Base-by-base conservation (phyloP, 2,329 filamentous ascomycete species). In the Coniochaeta sp. region DNA sequence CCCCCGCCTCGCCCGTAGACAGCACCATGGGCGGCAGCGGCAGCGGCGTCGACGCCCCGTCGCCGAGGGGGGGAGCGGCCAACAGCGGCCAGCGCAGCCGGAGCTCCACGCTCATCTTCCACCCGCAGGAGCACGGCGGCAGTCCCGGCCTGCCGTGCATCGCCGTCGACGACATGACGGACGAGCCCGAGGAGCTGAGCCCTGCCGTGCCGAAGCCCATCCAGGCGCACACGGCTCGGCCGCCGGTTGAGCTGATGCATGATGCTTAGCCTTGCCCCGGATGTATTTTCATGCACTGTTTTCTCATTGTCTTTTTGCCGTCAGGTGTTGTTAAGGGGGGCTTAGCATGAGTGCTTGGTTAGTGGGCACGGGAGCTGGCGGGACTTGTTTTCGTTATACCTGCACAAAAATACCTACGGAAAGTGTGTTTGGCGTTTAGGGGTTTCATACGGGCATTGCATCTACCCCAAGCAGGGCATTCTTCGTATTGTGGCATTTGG, bases 151-250 rank as follows among this genome's bases (percentile, higher is more conserved):
- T 89, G 66, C 87, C 87, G 2, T 85, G 84, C 40, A 87, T 89
- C 62, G 81, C 83, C 40, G 85, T 89, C 14, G 84, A 89, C 67
- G 86, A 89, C 68, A 84, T 86, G 78, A 87, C 85, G 16, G 82
- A 85, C 63, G 80, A 78, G 62, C 79, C 79, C 2, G 73, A 75
- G 32, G 64, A 56, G 54, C 68, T 79, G 63, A 77, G 77, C 69
- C 73, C 78, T 17, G 65, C 44, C 59, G 70, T 60, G 62, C 67
- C 68, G 24, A 79, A 76, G 66, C 77, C 81, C 22, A 82, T 86
- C 63, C 70, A 81, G 73, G 81, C 82, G 26, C 83, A 88, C 66
- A 89, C 87, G 2, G 65, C 81, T 1, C 77, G 85, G 57, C 87
- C 87, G 24, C 86, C 86, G 0, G 78, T 89, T 8, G 87, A 89